Evolutionary conservation across 2,329 filamentous ascomycete genomes (phyloP), one percentile per base, ranked within the genome.

Genomic region (Bipolaris bicolor): DNA sequence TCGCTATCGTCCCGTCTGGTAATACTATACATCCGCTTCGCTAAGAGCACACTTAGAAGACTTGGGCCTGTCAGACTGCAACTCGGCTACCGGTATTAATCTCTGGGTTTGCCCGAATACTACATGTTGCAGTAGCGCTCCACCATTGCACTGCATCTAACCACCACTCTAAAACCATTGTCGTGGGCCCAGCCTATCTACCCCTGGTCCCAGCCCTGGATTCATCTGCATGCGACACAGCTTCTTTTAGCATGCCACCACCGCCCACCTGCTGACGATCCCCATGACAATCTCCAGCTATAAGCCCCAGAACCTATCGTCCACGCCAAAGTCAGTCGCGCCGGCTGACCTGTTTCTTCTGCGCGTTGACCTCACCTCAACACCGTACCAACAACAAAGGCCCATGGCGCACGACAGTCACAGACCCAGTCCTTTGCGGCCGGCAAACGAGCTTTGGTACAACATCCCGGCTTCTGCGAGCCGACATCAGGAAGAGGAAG

Each of bases 371-470:
- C 51, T 39, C 48, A 49, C 57, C 39, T 52, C 53, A 40, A 47
- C 58, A 31, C 50, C 49, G 55, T 49, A 22, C n/a, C 52, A 56
- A 26, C 46, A 60, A 29, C 40, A 54, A 40, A 39, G 55, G n/a
- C 34, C 45, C 29, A 75, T 74, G 71, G 64, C 69, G 44, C 54
- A 67, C 46, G 52, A 60, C 44, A 58, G 40, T 40, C 57, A 58
- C 40, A 59, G 64, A 43, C 56, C 58, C 18, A 64, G 62, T 48
- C 63, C 40, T 34, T 53, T 49, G 26, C 60, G 59, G 55, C 61
- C 64, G 29, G 64, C 67, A 22, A 64, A 61, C 6, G 71, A 75
- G 47, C 57, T 76, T 22, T 76, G 73, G 73, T 68, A 73, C 43
- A 67, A 58, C 31, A 64, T 68, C 64, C 62, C 71, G 11, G 64